Evolutionary conservation across 352 stramenopile genomes (phyloP).

Genomic region (Phytophthora sp.): DNA sequence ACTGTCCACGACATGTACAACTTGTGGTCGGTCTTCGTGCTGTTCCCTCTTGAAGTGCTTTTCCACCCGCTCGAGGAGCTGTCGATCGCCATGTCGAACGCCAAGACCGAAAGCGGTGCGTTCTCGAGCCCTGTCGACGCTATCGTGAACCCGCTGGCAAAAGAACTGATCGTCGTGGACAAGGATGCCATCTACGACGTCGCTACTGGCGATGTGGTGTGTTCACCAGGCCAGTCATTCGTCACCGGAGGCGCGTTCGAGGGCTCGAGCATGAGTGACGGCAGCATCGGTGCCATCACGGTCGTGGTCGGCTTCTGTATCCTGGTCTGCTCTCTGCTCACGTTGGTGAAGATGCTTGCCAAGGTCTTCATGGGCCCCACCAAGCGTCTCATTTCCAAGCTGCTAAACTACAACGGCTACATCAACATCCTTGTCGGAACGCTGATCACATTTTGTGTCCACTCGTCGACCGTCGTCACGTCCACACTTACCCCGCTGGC

Average conservation of each 20-base stretch:
- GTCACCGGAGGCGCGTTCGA: conserved; percentile 49
- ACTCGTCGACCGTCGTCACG: conserved; percentile 92
- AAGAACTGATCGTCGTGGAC: conserved; percentile 46
- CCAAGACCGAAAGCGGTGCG: conserved; percentile 37
- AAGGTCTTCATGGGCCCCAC: conserved; percentile 84
- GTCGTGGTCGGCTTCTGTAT: conserved; percentile 53
- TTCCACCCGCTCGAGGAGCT: conserved; percentile 69
- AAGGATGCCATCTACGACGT: conserved; percentile 49
- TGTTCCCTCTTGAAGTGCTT: conserved; percentile 77
- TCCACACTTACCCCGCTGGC: conserved; percentile 91
- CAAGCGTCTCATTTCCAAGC: conserved; percentile 83
- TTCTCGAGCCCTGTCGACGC: conserved; percentile 55
- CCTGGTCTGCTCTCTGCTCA: conserved; percentile 54
- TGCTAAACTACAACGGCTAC: conserved; percentile 91
- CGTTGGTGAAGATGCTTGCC: conserved; percentile 59
- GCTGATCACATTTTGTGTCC: conserved; percentile 87
- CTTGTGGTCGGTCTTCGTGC: conserved; percentile 78
- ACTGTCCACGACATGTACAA: conserved; percentile 89
- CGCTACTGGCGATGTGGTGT: conserved; percentile 38
- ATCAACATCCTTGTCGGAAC: conserved; percentile 88
- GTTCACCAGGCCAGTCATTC: conserved; percentile 37
- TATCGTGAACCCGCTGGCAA: conserved; percentile 47
- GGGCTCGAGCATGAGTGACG: conserved; percentile 40
- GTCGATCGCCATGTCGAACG: conserved; percentile 49
- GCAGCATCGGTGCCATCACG: conserved; percentile 52